Evolutionary conservation across 148 eudicot species (phyloP), one percentile per base, ranked within the genome.

Genomic region (Spergularia marina): DNA sequence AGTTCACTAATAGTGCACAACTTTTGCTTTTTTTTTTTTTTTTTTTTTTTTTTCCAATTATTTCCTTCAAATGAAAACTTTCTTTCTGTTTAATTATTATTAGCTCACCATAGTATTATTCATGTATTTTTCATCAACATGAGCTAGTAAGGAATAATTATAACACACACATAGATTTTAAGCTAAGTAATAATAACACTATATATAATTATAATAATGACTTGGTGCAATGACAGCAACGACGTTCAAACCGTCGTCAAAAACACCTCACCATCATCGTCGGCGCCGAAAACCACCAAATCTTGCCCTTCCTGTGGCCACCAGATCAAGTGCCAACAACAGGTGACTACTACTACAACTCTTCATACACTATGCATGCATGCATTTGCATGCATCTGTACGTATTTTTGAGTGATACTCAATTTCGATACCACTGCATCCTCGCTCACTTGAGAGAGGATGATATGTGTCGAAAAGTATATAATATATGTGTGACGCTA

Each of bases 281-380:
- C 73, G 4, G 66, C 79, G 10, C 51, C 60, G 21, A 13, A 41
- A 21, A 59, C 67, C 13, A 65, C 67, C 13, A 77, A 63, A 62
- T 71, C 82, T 58, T 89, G 93, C 69, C 93, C 93, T 68, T 84
- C 93, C 14, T 89, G 93, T 78, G 93, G 93, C 47, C 88, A 87
- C 41, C 86, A 73, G 68, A 84, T 89, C 82, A 85, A 80, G 70
- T 78, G 75, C 39, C 79, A 81, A 76, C 84, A 84, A 74, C 86
- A 88, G 89, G 89, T 86, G 39, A 15, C 36, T 1, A 30, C 36
- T 30, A 30, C 36, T 30, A 30, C 36, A 30, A 30, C 36, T 30
- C 36, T 30, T 30, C 36, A 30, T 30, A 23, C 1, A 23, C 25
- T 23, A 0, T 23, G 25, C 25, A 23, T 23, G 25, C 25, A 23